Base-by-base conservation (phyloP, 495 filamentous ascomycete genomes). In the Xylaria longipes region DNA sequence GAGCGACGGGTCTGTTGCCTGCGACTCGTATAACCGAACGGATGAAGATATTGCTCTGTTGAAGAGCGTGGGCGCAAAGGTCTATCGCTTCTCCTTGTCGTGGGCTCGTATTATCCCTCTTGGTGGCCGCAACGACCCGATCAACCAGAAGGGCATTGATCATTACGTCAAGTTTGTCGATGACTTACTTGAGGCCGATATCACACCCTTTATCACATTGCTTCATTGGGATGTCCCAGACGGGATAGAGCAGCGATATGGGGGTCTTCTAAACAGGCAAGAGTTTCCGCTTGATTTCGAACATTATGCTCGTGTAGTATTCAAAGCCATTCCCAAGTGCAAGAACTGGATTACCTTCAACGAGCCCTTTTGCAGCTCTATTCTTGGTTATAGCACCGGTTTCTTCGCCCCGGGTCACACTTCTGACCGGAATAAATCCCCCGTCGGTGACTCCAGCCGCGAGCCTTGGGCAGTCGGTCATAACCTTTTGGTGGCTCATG, bases 41-140 rank as follows among this genome's bases (percentile, higher is more conserved):
- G 83, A 84, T 43, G 90, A 93, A 80, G 92, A 93, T 74, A 94
- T 94, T 74, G 90, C 81, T 11, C 85, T 94, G 46, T 81, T 94
- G 74, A 93, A 93, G 80, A 78, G 82, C 52, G 86, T 88, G 41
- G 87, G 88, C 56, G 89, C 90, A 63, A 85, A 84, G 69, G 85
- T 87, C 39, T 93, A 93, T 80, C 90, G 91, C 70, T 94, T 94
- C 80, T 94, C 92, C 37, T 80, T 94, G 65, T 90, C 91, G 52
- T 94, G 92, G 92, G 89, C 84, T 33, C 88, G 91, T 54, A 87
- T 93, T 72, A 92, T 94, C 72, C 91, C 91, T 29, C 79, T 89
- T 60, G 88, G 89, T 65, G 87, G 88, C 56, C 87, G 88, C 70
- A 87, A 87, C 73, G 88, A 90, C 73, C 87, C 87, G 45, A 77